These are phyloP conservation scores for Yamadazyma dendronema DNA, from an alignment of 1,139 yeast genomes.

Conservation along the genomic window DNA sequence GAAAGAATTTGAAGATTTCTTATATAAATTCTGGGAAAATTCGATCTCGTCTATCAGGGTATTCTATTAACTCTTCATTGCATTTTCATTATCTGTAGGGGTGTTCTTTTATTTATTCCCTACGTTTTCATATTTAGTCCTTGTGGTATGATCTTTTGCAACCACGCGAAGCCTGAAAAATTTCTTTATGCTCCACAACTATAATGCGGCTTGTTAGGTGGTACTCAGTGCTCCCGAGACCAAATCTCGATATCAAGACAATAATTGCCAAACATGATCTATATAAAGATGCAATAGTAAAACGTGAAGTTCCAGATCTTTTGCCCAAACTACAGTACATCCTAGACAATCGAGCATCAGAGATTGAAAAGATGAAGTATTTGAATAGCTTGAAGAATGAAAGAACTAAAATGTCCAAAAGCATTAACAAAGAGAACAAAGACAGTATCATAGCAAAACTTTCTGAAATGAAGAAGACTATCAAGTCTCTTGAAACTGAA, in stretches of 20 bases:
- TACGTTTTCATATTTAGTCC: no score
- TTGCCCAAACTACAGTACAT: slow-evolving; percentile 33
- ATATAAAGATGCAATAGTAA: slow-evolving; percentile 45
- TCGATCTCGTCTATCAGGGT: no score
- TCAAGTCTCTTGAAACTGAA: slow-evolving; percentile 35
- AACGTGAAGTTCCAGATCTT: slow-evolving; percentile 38
- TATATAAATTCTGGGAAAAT: no score
- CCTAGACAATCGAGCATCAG: slow-evolving; percentile 24
- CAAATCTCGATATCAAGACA: slow-evolving; percentile 42
- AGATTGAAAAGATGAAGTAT: slow-evolving; percentile 19
- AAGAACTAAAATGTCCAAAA: slow-evolving; percentile 27
- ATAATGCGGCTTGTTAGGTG: slow-evolving; percentile 3
- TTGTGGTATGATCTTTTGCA: no score
- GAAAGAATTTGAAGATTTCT: no score
- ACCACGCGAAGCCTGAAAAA: not conserved
- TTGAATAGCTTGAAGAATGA: slow-evolving; percentile 30
- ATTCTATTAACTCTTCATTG: no score
- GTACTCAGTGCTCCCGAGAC: slow-evolving; percentile 14
- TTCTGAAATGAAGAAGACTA: slow-evolving; percentile 30
- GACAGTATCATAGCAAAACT: slow-evolving; percentile 27
- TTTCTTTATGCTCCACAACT: no score
- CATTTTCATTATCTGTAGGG: no score
- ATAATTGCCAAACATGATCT: slow-evolving; percentile 37
- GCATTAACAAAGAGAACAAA: slow-evolving; percentile 17
- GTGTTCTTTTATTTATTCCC: no score